Conservation (phyloP, 257 asterid genomes). For the Misopates orontium region DNA sequence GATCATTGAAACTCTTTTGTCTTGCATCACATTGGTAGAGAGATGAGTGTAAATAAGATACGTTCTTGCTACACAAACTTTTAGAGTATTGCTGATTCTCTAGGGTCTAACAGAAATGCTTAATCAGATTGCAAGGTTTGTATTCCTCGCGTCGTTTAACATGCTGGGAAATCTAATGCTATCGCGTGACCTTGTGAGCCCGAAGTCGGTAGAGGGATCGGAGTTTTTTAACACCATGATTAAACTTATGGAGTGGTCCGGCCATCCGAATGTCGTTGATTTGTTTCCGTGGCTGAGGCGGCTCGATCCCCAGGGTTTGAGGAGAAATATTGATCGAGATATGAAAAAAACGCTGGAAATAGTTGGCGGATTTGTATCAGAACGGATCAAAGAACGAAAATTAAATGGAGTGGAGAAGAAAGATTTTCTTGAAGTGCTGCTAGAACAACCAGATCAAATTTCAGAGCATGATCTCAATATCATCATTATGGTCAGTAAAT, state of each 20-base stretch:
- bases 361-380: constrained; percentile 39
- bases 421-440: constrained; percentile 55
- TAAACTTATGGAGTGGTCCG: constrained; percentile 54
- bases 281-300: constrained; percentile 50
- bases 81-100: no score
- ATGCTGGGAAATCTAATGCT: constrained; percentile 59
- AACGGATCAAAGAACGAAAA: constrained; percentile 32
- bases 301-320: constrained; percentile 59
- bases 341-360: constrained; percentile 42
- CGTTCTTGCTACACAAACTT: no score
- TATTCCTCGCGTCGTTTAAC: constrained; percentile 56
- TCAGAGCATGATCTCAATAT: constrained; percentile 48
- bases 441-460: constrained; percentile 30
- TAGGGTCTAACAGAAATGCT: no score
- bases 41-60: no score
- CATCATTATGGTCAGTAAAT: constrained; percentile 46
- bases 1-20: no score
- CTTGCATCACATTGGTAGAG: no score
- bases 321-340: constrained; percentile 39
- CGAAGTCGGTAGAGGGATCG: constrained; percentile 43
- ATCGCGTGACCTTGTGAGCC: constrained; percentile 48
- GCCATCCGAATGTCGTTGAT: constrained; percentile 50
- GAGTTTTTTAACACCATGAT: constrained; percentile 51
- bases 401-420: constrained; percentile 24
- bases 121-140: constrained; percentile 52